Evolutionary conservation across 768 basidiomycete species (phyloP).

Genomic region (Tylopilus plumbeoviolaceoides): DNA sequence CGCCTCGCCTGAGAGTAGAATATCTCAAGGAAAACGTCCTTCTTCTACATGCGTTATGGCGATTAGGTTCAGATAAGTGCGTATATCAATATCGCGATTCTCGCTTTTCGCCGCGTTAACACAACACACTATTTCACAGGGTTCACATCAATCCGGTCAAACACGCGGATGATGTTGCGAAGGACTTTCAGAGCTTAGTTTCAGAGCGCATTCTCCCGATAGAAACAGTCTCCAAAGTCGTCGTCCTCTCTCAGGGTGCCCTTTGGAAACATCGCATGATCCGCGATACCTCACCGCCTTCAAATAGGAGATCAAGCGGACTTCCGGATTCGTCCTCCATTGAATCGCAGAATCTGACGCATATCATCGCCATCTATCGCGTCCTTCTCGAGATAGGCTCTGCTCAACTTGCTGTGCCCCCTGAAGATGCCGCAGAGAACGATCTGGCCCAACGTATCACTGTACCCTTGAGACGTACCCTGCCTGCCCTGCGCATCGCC

Average conservation of each 20-base stretch:
- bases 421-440: slow-evolving; percentile 49
- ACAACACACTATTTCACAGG: slow-evolving; percentile 5
- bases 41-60: slow-evolving; percentile 74
- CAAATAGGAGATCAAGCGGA: slow-evolving; percentile 24
- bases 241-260: slow-evolving; percentile 74
- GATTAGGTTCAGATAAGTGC: slow-evolving; percentile 51
- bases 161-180: slow-evolving; percentile 45
- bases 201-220: slow-evolving; percentile 66
- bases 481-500: slow-evolving; percentile 83
- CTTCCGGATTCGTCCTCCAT: slow-evolving; percentile 33
- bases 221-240: slow-evolving; percentile 70
- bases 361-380: slow-evolving; percentile 63
- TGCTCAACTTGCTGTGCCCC: slow-evolving; percentile 53
- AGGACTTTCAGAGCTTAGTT: slow-evolving; percentile 58
- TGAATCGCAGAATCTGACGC: slow-evolving; percentile 64
- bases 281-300: slow-evolving; percentile 40
- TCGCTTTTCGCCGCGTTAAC: slow-evolving; percentile 3
- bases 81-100: slow-evolving; percentile 18
- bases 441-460: slow-evolving; percentile 81
- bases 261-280: slow-evolving; percentile 83
- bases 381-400: slow-evolving; percentile 63
- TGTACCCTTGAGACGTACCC: slow-evolving; percentile 76
- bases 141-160: slow-evolving; percentile 44
- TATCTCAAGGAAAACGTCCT: slow-evolving; percentile 72
- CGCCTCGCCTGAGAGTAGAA: slow-evolving; percentile 54